Percentiles rank a stretch among this genome's conserved stretches.
Conservation (phyloP, 2,329 filamentous ascomycete genomes). For the Nemania abortiva region DNA sequence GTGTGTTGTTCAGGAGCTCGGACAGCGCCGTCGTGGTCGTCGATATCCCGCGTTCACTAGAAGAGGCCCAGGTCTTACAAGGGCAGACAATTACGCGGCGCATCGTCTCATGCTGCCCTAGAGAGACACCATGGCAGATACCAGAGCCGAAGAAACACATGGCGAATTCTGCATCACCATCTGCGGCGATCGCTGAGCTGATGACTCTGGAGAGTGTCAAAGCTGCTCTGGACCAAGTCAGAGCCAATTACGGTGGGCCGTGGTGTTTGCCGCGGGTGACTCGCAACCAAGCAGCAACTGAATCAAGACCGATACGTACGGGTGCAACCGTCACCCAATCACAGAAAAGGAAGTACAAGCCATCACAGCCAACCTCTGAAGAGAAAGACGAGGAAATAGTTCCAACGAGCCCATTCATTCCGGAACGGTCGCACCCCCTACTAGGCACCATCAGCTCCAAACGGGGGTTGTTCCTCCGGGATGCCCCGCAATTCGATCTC, state of each 20-base stretch:
- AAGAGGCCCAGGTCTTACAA: slow-evolving; percentile 69
- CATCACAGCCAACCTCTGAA: neutral
- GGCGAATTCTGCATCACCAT: slow-evolving; percentile 52
- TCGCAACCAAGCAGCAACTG: slow-evolving; percentile 27
- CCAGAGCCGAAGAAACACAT: slow-evolving; percentile 65
- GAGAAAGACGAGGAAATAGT: slow-evolving; percentile 12
- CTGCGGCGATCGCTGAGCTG: slow-evolving; percentile 65
- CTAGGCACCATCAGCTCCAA: slow-evolving; percentile 61
- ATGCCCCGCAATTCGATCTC: slow-evolving; percentile 70
- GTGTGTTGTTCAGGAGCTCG: slow-evolving; percentile 67
- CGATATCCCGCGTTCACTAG: slow-evolving; percentile 78
- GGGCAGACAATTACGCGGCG: slow-evolving; percentile 54
- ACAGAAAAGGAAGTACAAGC: slow-evolving; percentile 37
- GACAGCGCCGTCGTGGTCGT: slow-evolving; percentile 67
- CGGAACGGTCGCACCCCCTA: slow-evolving; percentile 59
- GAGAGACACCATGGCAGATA: slow-evolving; percentile 61
- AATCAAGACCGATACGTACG: neutral
- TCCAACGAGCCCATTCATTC: slow-evolving; percentile 51
- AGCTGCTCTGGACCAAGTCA: slow-evolving; percentile 57
- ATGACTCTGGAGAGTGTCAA: slow-evolving; percentile 64
- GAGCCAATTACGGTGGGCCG: slow-evolving; percentile 54
- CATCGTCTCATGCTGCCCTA: slow-evolving; percentile 61
- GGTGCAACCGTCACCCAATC: slow-evolving; percentile 17
- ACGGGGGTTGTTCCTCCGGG: slow-evolving; percentile 56
- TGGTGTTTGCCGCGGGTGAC: slow-evolving; percentile 60